phyloP scores from a whole-genome alignment of 2,329 filamentous ascomycete species.

The Aspergillus versicolor region DNA sequence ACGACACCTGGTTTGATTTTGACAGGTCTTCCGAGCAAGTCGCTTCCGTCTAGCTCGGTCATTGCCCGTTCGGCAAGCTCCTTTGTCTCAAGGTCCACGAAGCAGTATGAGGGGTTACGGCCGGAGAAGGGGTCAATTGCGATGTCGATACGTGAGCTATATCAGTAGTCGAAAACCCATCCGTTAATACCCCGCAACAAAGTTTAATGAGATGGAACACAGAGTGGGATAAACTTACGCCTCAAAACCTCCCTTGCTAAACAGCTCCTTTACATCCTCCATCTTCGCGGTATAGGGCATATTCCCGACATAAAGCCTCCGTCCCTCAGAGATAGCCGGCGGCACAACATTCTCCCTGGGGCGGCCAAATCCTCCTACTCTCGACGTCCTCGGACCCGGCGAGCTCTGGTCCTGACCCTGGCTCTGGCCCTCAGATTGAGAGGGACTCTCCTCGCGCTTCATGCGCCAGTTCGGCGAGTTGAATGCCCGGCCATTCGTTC shows the following conservation, averaged over 20 bases:
- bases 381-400: conserved; percentile 18
- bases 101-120: conserved; percentile 72
- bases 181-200: not conserved
- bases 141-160: conserved; percentile 62
- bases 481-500: conserved; percentile 39
- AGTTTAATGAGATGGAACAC: not conserved
- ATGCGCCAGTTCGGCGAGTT: conserved; percentile 44
- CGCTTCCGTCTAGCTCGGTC: conserved; percentile 53
- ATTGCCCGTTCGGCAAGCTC: conserved; percentile 61
- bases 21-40: conserved; percentile 58
- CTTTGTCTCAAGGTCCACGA: conserved; percentile 63
- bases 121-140: conserved; percentile 67
- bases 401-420: conserved; percentile 29
- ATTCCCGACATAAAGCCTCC: conserved; percentile 55
- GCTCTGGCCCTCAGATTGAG: conserved; percentile 24
- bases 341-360: conserved; percentile 29
- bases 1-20: conserved; percentile 66
- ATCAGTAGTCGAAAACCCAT: not conserved
- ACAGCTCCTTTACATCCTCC: conserved; percentile 51
- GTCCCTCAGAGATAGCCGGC: conserved; percentile 41
- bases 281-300: conserved; percentile 55
- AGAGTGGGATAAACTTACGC: conserved; percentile 28
- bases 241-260: conserved; percentile 40
- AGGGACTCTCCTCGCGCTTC: conserved; percentile 38
- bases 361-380: conserved; percentile 29